A percentile compares a stretch with the other conserved stretches of the same genome.
phyloP scores from a whole-genome alignment of 148 eudicot genomes.

The Arbutus unedo region DNA sequence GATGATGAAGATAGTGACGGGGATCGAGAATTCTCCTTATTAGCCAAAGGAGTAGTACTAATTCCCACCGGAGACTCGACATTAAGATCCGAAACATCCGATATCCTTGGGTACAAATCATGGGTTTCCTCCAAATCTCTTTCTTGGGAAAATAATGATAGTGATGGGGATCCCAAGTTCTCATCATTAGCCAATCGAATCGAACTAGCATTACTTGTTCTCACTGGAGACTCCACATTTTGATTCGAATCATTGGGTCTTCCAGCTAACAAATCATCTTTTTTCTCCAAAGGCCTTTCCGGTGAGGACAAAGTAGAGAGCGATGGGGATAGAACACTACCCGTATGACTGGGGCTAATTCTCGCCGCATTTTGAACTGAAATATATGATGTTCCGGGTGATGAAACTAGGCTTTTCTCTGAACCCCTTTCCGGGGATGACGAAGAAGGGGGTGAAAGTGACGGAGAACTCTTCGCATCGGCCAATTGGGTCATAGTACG shows the following conservation, averaged over 20 bases:
- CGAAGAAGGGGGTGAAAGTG: slow-evolving; percentile 25
- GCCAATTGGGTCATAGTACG: background rate
- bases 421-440: slow-evolving; percentile 45
- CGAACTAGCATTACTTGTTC: background rate
- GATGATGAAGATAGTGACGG: slow-evolving; percentile 1
- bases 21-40: slow-evolving; percentile 9
- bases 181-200: background rate
- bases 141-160: too few relatives aligned
- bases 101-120: background rate
- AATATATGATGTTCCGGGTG: background rate
- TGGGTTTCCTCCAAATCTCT: too few relatives aligned
- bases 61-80: background rate
- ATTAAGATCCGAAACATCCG: background rate
- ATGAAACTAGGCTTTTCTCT: background rate
- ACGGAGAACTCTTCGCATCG: slow-evolving; percentile 27
- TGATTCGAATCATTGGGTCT: slow-evolving; percentile 21
- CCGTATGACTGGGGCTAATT: background rate
- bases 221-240: slow-evolving; percentile 15
- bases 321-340: background rate
- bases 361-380: background rate
- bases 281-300: slow-evolving; percentile 13
- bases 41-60: background rate
- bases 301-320: background rate
- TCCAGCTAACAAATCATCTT: slow-evolving; percentile 27
- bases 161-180: background rate